phyloP scores from a whole-genome alignment of 768 basidiomycete species.

The Tricholoma flavovirens region DNA sequence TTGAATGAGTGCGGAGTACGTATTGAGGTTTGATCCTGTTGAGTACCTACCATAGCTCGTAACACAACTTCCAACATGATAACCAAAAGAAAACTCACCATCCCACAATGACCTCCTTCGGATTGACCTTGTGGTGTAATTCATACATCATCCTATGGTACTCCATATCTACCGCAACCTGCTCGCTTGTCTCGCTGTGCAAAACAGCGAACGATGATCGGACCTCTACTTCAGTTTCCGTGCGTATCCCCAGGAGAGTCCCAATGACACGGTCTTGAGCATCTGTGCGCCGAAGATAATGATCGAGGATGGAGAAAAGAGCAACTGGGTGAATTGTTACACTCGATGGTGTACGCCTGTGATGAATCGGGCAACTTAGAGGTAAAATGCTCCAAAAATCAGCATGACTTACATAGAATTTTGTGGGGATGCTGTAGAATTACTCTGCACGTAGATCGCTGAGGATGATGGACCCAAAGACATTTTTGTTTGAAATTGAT shows the following conservation, averaged over 20 bases:
- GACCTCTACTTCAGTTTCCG: constrained; percentile 65
- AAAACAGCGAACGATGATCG: constrained; percentile 86
- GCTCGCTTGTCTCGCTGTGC: constrained; percentile 87
- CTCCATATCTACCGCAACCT: constrained; percentile 95
- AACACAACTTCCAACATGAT: not conserved
- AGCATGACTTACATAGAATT: constrained; percentile 32
- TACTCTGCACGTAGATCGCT: constrained; percentile 42
- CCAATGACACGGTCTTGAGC: constrained; percentile 88
- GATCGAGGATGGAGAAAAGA: constrained; percentile 92
- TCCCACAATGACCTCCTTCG: constrained; percentile 88
- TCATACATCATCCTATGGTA: constrained; percentile 94
- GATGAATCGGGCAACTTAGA: constrained; percentile 2
- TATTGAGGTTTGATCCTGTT: constrained; percentile 85
- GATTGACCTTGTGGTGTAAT: constrained; percentile 76
- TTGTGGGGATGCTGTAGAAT: constrained; percentile 25
- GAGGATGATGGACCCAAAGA: constrained; percentile 44
- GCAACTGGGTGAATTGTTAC: constrained; percentile 89
- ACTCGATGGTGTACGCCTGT: constrained; percentile 62
- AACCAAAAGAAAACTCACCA: constrained; percentile 54
- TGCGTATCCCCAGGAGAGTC: constrained; percentile 83
- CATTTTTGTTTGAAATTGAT: constrained; percentile 28
- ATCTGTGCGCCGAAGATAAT: constrained; percentile 85
- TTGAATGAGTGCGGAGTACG: constrained; percentile 95
- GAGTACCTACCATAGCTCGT: constrained; percentile 65
- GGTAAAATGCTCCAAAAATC: not conserved